These are phyloP conservation scores for Boletus semigastroideus DNA, from an alignment of 1,284 basidiomycete species.

Conservation along the genomic window DNA sequence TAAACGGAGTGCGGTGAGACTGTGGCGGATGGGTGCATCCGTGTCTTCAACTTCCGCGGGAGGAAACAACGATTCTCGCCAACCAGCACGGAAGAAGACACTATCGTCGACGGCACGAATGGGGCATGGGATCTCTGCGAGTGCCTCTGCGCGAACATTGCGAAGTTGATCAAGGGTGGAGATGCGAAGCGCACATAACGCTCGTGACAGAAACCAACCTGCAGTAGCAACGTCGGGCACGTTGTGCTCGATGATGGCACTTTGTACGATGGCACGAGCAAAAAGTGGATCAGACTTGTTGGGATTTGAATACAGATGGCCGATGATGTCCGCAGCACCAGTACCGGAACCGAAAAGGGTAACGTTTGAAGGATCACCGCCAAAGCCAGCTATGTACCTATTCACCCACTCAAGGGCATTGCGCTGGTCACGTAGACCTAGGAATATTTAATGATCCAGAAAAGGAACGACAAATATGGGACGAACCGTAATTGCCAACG, in stretches of 20 bases:
- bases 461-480: slow-evolving; percentile 4
- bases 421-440: slow-evolving; percentile 70
- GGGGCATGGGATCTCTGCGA: slow-evolving; percentile 48
- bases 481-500: slow-evolving; percentile 73
- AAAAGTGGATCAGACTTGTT: slow-evolving; percentile 62
- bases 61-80: slow-evolving; percentile 49
- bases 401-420: slow-evolving; percentile 70
- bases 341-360: slow-evolving; percentile 71
- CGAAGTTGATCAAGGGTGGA: slow-evolving; percentile 61
- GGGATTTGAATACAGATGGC: slow-evolving; percentile 61
- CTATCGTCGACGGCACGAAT: slow-evolving; percentile 67
- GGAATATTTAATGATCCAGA: slow-evolving; percentile 1
- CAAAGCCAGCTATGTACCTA: slow-evolving; percentile 64
- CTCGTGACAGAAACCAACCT: slow-evolving; percentile 63
- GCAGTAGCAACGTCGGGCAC: slow-evolving; percentile 57
- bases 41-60: slow-evolving; percentile 38
- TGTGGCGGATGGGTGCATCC: slow-evolving; percentile 18
- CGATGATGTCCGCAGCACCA: slow-evolving; percentile 72
- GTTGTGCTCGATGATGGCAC: slow-evolving; percentile 57
- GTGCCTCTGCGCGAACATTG: slow-evolving; percentile 50
- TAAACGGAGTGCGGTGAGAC: slow-evolving; percentile 21
- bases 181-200: slow-evolving; percentile 54
- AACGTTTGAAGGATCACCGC: slow-evolving; percentile 68
- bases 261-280: slow-evolving; percentile 66
- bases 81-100: slow-evolving; percentile 59